phyloP scores from a whole-genome alignment of 2,329 filamentous ascomycete species.

The Aspergillus sclerotialis region DNA sequence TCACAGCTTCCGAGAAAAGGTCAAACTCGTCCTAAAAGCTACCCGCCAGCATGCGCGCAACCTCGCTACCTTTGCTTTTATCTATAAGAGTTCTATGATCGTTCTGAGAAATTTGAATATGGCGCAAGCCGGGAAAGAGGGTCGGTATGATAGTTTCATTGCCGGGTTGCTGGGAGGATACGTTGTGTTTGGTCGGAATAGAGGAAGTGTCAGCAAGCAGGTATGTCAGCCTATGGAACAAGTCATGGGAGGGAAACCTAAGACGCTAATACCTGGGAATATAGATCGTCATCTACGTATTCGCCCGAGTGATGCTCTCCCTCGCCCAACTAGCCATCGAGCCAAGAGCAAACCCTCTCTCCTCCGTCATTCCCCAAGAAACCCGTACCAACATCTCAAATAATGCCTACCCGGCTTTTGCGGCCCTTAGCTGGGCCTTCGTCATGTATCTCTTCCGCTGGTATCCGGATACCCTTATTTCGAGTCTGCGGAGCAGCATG shows the following conservation, averaged over 20 bases:
- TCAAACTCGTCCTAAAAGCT: slow-evolving; percentile 69
- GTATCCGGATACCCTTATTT: slow-evolving; percentile 86
- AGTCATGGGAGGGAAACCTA: too few relatives aligned
- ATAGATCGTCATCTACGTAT: slow-evolving; percentile 95
- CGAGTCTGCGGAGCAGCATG: slow-evolving; percentile 91
- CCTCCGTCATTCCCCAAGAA: slow-evolving; percentile 37
- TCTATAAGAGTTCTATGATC: slow-evolving; percentile 83
- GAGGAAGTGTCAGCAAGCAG: slow-evolving; percentile 77
- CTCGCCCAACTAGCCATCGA: slow-evolving; percentile 77
- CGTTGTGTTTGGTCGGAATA: slow-evolving; percentile 76
- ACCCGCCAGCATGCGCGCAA: slow-evolving; percentile 88
- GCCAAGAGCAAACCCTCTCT: slow-evolving; percentile 40
- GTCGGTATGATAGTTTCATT: slow-evolving; percentile 75
- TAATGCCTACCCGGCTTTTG: slow-evolving; percentile 90
- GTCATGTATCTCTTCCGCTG: slow-evolving; percentile 95
- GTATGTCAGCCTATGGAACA: too few relatives aligned
- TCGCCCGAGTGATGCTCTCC: slow-evolving; percentile 80
- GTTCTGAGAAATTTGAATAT: slow-evolving; percentile 55
- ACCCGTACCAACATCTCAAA: slow-evolving; percentile 47
- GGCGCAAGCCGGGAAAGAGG: slow-evolving; percentile 47
- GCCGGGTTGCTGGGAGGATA: slow-evolving; percentile 87
- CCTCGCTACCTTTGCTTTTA: slow-evolving; percentile 79
- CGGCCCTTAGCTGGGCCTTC: slow-evolving; percentile 79
- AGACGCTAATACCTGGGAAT: too few relatives aligned
- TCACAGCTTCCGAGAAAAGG: slow-evolving; percentile 65